These are phyloP conservation scores for Penicillium paxilli DNA, from an alignment of 495 filamentous ascomycete genomes.

Conservation along the genomic window DNA sequence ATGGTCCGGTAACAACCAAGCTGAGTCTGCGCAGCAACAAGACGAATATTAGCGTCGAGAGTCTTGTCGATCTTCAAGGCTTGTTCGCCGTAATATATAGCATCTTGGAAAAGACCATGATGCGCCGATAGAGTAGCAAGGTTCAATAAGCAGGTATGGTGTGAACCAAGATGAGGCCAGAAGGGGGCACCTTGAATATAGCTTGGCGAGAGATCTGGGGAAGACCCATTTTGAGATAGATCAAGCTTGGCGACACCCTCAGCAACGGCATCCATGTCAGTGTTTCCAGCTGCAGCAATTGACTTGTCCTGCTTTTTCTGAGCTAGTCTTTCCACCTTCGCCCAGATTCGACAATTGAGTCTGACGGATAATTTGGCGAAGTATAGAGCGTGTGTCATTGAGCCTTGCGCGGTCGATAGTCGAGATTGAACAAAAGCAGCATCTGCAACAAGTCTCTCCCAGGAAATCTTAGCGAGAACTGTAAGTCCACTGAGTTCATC, in stretches of 20 bases:
- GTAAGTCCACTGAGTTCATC: conserved; percentile 29
- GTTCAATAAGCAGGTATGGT: conserved; percentile 68
- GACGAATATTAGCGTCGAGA: conserved; percentile 59
- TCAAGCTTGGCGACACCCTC: conserved; percentile 47
- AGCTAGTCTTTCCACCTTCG: conserved; percentile 56
- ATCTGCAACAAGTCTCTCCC: conserved; percentile 50
- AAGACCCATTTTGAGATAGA: conserved; percentile 28
- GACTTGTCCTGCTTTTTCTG: conserved; percentile 36
- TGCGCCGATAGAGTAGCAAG: conserved; percentile 76
- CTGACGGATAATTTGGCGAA: conserved; percentile 67
- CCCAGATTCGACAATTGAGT: conserved; percentile 70
- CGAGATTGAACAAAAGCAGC: conserved; percentile 61
- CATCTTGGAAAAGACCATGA: conserved; percentile 83
- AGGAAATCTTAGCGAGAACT: conserved; percentile 37
- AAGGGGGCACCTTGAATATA: conserved; percentile 64
- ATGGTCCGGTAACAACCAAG: conserved; percentile 65
- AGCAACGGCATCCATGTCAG: conserved; percentile 41
- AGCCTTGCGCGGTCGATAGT: conserved; percentile 63
- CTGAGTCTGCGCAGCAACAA: conserved; percentile 52
- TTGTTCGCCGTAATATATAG: conserved; percentile 86
- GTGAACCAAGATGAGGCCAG: conserved; percentile 74
- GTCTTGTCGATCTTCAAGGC: conserved; percentile 75
- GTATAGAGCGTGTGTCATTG: conserved; percentile 61
- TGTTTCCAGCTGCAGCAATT: conserved; percentile 17
- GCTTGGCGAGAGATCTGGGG: conserved; percentile 23